phyloP scores from a whole-genome alignment of 1,284 basidiomycete genomes.

The Papiliotrema terrestris region DNA sequence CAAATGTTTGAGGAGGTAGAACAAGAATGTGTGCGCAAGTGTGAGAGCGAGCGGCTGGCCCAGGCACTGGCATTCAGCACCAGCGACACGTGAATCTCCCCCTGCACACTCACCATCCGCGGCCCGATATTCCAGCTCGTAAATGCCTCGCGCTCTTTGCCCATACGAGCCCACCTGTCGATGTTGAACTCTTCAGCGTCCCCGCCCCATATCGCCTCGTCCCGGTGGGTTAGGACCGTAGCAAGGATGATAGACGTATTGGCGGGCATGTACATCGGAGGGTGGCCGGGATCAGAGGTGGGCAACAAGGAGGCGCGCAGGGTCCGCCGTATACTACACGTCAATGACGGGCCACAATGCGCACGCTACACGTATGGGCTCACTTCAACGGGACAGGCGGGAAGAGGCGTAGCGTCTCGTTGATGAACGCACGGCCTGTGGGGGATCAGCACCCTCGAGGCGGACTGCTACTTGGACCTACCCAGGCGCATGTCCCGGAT shows the following conservation, averaged over 20 bases:
- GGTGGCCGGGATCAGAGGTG: slow-evolving; percentile 6
- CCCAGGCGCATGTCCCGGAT: slow-evolving; percentile 18
- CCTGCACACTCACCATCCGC: slow-evolving; percentile 27
- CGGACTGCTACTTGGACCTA: too few species aligned
- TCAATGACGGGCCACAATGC: not conserved
- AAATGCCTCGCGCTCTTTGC: slow-evolving; percentile 25
- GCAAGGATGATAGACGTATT: slow-evolving; percentile 37
- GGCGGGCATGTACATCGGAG: slow-evolving; percentile 31
- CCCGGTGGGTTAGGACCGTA: slow-evolving; percentile 30
- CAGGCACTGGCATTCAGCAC: slow-evolving; percentile 23
- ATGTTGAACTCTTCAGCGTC: slow-evolving; percentile 32
- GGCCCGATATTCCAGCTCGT: slow-evolving; percentile 38
- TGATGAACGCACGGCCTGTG: slow-evolving; percentile 34
- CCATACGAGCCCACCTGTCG: slow-evolving; percentile 26
- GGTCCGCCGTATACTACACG: slow-evolving; percentile 33
- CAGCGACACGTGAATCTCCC: not conserved
- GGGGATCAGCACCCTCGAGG: slow-evolving; percentile 4
- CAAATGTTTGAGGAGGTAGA: slow-evolving; percentile 17
- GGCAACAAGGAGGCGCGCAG: slow-evolving; percentile 28
- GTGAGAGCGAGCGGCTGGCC: slow-evolving; percentile 37
- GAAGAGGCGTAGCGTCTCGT: slow-evolving; percentile 38
- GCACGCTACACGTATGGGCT: too few species aligned
- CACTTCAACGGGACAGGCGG: slow-evolving; percentile 42
- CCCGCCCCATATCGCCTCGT: slow-evolving; percentile 28
- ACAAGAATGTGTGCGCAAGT: slow-evolving; percentile 27